A percentile compares a stretch with the other conserved stretches of the same genome.
Conservation (phyloP, 345 rosid genomes). For the Linum lewisii region DNA sequence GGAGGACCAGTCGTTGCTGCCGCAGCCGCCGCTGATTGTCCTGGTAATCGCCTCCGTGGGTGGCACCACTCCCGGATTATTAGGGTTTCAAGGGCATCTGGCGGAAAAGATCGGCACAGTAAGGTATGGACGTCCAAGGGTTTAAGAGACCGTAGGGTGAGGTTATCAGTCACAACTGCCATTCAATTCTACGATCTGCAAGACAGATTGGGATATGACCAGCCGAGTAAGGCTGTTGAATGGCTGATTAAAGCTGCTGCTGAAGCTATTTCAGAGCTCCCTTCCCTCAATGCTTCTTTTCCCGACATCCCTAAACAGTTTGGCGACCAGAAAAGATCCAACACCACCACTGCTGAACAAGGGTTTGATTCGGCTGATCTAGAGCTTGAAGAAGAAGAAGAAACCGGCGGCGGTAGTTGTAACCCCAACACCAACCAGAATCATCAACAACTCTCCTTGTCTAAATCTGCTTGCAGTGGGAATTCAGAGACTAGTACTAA, state of each 20-base stretch:
- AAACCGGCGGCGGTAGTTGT: no score
- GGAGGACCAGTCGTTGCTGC: constrained; percentile 21
- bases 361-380: constrained; percentile 50
- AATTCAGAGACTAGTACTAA: constrained; percentile 93
- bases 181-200: constrained; percentile 91
- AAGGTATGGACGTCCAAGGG: constrained; percentile 95
- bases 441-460: constrained; percentile 52
- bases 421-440: constrained; percentile 30
- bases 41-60: constrained; percentile 36
- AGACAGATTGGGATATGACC: constrained; percentile 89
- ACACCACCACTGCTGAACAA: constrained; percentile 24
- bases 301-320: constrained; percentile 52
- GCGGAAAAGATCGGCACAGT: constrained; percentile 98
- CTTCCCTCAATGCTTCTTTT: constrained; percentile 55
- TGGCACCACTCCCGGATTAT: constrained; percentile 76
- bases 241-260: constrained; percentile 91
- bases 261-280: constrained; percentile 78
- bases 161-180: constrained; percentile 84
- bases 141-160: constrained; percentile 74
- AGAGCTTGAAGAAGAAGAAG: constrained; percentile 26
- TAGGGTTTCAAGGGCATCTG: constrained; percentile 94
- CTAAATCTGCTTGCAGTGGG: constrained; percentile 92
- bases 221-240: constrained; percentile 94
- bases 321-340: constrained; percentile 40
- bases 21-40: constrained; percentile 7